Evolutionary conservation across 768 basidiomycete genomes (phyloP).

Genomic region (Tricholoma saponaceum): DNA sequence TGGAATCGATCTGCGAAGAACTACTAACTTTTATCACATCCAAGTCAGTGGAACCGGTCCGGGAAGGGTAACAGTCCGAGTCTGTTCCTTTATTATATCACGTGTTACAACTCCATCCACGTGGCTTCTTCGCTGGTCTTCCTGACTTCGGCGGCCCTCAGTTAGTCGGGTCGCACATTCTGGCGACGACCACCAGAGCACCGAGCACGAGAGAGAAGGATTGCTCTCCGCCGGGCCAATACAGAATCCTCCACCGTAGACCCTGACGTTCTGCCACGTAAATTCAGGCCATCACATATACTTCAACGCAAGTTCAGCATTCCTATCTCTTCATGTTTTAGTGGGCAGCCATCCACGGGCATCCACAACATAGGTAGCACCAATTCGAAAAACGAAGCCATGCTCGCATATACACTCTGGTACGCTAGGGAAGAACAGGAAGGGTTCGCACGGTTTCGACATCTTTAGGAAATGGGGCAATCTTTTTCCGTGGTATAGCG

Average conservation of each 20-base stretch:
- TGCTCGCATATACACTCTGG: constrained; percentile 57
- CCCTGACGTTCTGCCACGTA: constrained; percentile 1
- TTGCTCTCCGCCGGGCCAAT: constrained; percentile 33
- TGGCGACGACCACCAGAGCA: constrained; percentile 12
- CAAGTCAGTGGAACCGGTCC: too few species aligned
- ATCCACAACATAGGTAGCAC: background rate
- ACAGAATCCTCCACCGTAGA: background rate
- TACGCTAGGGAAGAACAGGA: constrained; percentile 18
- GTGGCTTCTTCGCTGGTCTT: too few species aligned
- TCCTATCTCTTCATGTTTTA: constrained; percentile 39
- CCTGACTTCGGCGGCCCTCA: too few species aligned
- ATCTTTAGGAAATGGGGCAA: constrained; percentile 82
- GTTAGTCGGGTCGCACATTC: too few species aligned
- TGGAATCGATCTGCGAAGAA: background rate
- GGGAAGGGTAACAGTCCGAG: too few species aligned
- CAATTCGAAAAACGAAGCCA: too few species aligned
- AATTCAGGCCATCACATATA: constrained; percentile 9
- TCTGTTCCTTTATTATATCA: too few species aligned
- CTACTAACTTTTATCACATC: too few species aligned
- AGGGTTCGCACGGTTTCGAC: constrained; percentile 45
- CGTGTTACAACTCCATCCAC: too few species aligned
- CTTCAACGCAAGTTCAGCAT: constrained; percentile 24
- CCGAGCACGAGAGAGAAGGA: constrained; percentile 28
- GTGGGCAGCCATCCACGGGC: constrained; percentile 7
- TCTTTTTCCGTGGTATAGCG: constrained; percentile 82